phyloP scores from a whole-genome alignment of 257 asterid species.

The Rubia yunnanensis region DNA sequence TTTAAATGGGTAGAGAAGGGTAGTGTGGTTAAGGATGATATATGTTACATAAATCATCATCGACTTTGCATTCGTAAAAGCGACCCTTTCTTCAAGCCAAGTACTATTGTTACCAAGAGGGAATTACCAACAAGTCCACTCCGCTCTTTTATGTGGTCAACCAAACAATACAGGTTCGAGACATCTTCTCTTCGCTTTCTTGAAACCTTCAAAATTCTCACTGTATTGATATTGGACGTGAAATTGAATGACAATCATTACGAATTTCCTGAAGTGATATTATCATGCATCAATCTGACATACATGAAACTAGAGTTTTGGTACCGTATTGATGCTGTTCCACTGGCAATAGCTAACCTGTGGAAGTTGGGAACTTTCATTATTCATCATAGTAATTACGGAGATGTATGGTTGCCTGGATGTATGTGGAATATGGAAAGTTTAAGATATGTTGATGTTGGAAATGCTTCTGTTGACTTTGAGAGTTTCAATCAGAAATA shows the following conservation, averaged over 20 bases:
- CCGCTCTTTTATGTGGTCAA: neutral
- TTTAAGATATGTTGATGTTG: neutral
- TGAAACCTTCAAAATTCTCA: neutral
- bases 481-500: too few species aligned
- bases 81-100: neutral
- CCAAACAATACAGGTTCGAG: too few species aligned
- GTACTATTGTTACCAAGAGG: neutral
- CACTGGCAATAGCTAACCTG: neutral
- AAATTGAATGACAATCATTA: neutral
- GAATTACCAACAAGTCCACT: neutral
- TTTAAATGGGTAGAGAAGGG: neutral
- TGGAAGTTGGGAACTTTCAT: neutral
- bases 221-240: neutral
- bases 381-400: neutral
- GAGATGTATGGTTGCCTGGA: neutral
- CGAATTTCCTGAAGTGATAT: neutral
- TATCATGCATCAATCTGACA: neutral
- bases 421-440: neutral
- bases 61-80: neutral
- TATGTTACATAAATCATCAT: neutral
- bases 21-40: neutral
- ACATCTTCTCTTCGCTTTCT: neutral
- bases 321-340: neutral
- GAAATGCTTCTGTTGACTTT: neutral
- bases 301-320: neutral